Evolutionary conservation across 2,329 filamentous ascomycete species (phyloP).

Genomic region (Polytolypa hystricis): DNA sequence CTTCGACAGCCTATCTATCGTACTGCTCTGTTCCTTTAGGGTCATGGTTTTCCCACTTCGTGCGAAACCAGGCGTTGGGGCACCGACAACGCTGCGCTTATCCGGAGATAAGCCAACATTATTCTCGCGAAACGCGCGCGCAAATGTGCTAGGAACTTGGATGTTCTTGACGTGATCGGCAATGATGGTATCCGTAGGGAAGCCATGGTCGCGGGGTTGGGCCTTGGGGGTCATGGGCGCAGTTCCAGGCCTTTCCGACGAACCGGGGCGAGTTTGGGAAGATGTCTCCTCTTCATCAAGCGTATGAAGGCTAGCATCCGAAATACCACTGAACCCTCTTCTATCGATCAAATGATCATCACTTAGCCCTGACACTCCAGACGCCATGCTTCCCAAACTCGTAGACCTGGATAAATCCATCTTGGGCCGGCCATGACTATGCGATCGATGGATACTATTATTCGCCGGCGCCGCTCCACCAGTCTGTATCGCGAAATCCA

Average conservation of each 20-base stretch:
- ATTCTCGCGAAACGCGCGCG: constrained; percentile 65
- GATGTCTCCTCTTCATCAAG: constrained; percentile 48
- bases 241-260: constrained; percentile 26
- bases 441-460: constrained; percentile 13
- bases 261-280: constrained; percentile 26
- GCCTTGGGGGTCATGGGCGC: constrained; percentile 61
- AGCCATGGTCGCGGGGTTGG: constrained; percentile 41
- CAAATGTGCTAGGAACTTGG: constrained; percentile 79
- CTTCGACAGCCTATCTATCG: constrained; percentile 90
- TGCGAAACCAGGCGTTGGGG: constrained; percentile 39
- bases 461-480: constrained; percentile 57
- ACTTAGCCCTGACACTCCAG: constrained; percentile 51
- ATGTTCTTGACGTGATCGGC: constrained; percentile 82
- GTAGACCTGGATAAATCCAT: constrained; percentile 58
- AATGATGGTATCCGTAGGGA: constrained; percentile 78
- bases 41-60: constrained; percentile 64
- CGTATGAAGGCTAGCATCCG: constrained; percentile 42
- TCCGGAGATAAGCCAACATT: constrained; percentile 47
- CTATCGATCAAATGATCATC: constrained; percentile 36
- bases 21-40: constrained; percentile 93
- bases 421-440: constrained; percentile 29
- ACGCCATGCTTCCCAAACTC: constrained; percentile 83
- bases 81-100: constrained; percentile 40
- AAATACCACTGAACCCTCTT: constrained; percentile 28
- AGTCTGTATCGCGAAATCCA: constrained; percentile 72